A percentile compares a stretch with the other conserved stretches of the same genome.
Evolutionary conservation across 2,329 filamentous ascomycete species (phyloP).

Genomic region (Rutstroemia sp.): DNA sequence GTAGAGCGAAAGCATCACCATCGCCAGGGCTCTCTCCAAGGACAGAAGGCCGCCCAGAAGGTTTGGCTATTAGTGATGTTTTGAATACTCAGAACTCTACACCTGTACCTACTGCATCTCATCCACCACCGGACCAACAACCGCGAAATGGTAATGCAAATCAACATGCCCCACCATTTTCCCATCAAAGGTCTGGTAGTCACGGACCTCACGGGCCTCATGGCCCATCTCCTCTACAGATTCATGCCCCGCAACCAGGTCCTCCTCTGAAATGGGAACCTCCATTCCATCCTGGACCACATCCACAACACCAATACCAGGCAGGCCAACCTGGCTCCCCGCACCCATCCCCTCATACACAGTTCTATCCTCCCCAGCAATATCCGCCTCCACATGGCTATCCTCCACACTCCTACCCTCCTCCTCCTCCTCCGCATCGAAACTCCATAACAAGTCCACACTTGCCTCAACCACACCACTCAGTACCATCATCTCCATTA

Average conservation of each 20-base stretch:
- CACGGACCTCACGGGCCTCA: constrained; percentile 15
- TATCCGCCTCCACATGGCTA: constrained; percentile 10
- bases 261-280: constrained; percentile 22
- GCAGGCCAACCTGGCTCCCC: constrained; percentile 10
- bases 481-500: constrained; percentile 28
- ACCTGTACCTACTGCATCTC: constrained; percentile 9
- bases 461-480: constrained; percentile 22
- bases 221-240: constrained; percentile 24
- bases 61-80: constrained; percentile 22
- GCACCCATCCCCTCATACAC: constrained; percentile 8
- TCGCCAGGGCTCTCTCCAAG: constrained; percentile 15
- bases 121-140: constrained; percentile 9
- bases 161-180: constrained; percentile 8
- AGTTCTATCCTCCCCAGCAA: constrained; percentile 7
- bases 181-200: constrained; percentile 14
- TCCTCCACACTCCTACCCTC: constrained; percentile 13
- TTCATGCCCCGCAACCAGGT: constrained; percentile 12
- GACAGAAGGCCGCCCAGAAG: constrained; percentile 18
- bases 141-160: constrained; percentile 9
- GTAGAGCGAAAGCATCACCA: constrained; percentile 8
- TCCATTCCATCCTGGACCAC: constrained; percentile 18
- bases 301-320: constrained; percentile 8
- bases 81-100: constrained; percentile 19
- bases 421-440: constrained; percentile 7
- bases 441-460: constrained; percentile 24